Percentiles rank a stretch among this genome's conserved stretches.
Evolutionary conservation across 2,329 filamentous ascomycete species (phyloP).

Genomic region (Talaromyces sp.): DNA sequence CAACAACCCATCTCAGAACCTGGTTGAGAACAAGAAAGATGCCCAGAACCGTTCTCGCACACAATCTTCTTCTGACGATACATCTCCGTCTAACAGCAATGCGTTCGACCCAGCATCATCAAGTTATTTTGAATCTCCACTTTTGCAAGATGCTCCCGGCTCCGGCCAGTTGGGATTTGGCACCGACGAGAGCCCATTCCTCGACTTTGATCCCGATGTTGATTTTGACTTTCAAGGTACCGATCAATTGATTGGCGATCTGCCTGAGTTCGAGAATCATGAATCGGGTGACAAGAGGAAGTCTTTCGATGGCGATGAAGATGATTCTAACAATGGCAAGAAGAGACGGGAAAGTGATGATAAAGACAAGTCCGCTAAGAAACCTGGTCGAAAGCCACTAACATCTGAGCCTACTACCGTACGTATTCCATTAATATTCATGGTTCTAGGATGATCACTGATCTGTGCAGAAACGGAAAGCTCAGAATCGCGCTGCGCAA

Average conservation of each 20-base stretch:
- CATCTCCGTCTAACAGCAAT: conserved; percentile 29
- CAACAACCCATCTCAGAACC: conserved; percentile 50
- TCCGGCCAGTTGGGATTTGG: conserved; percentile 51
- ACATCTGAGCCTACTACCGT: conserved; percentile 95
- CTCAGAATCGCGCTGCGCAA: conserved; percentile 89
- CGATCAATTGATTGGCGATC: conserved; percentile 70
- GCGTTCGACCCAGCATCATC: conserved; percentile 36
- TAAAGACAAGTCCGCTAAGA: conserved; percentile 72
- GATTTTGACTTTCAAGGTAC: conserved; percentile 67
- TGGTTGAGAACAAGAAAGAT: conserved; percentile 21
- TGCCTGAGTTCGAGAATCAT: conserved; percentile 49
- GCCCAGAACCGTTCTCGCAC: background rate
- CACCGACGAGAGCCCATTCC: conserved; percentile 70
- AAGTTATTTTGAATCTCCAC: conserved; percentile 31
- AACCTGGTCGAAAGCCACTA: conserved; percentile 91
- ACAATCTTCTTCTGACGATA: conserved; percentile 12
- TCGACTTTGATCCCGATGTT: conserved; percentile 77
- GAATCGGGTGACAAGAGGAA: conserved; percentile 62
- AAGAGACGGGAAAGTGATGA: conserved; percentile 76
- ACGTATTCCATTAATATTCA: conserved; percentile 45
- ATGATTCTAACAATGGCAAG: conserved; percentile 61
- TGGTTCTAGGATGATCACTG: conserved; percentile 19
- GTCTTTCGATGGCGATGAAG: conserved; percentile 59
- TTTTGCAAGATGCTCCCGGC: conserved; percentile 36
- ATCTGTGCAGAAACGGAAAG: conserved; percentile 60